These are phyloP conservation scores for Lobosporangium transversale DNA, from an alignment of 192 early-diverging fungal genomes.

Conservation along the genomic window DNA sequence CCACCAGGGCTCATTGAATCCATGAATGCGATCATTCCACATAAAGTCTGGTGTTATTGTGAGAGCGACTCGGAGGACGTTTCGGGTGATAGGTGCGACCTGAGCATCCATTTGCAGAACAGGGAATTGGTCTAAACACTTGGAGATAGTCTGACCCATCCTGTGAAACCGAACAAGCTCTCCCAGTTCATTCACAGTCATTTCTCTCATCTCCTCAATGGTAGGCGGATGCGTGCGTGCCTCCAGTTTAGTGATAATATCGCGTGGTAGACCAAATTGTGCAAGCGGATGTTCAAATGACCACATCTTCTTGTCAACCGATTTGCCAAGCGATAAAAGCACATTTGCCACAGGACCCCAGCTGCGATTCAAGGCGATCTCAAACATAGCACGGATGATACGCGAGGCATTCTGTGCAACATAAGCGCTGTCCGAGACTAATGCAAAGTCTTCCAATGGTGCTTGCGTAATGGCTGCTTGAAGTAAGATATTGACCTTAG, in stretches of 20 bases:
- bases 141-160: constrained; percentile 79
- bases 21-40: constrained; percentile 96
- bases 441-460: constrained; percentile 89
- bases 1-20: constrained; percentile 91
- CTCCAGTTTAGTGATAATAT: constrained; percentile 82
- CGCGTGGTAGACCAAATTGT: constrained; percentile 84
- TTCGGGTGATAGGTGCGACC: constrained; percentile 93
- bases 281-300: constrained; percentile 86
- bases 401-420: constrained; percentile 95
- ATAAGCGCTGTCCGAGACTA: constrained; percentile 93
- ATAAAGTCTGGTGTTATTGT: constrained; percentile 87
- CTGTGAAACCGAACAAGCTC: constrained; percentile 82
- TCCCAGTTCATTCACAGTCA: constrained; percentile 87
- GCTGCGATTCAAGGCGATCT: constrained; percentile 89
- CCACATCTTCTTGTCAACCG: constrained; percentile 93
- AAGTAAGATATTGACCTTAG: constrained; percentile 95
- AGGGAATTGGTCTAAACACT: constrained; percentile 89
- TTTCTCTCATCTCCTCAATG: constrained; percentile 83
- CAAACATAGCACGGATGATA: constrained; percentile 94
- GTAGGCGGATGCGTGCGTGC: constrained; percentile 54
- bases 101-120: constrained; percentile 79
- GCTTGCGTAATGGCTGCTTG: constrained; percentile 87
- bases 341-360: constrained; percentile 87
- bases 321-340: constrained; percentile 86
- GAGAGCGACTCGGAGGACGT: constrained; percentile 86